Conservation (phyloP, 192 early-diverging fungal genomes). For the Blastocladiella britannica region DNA sequence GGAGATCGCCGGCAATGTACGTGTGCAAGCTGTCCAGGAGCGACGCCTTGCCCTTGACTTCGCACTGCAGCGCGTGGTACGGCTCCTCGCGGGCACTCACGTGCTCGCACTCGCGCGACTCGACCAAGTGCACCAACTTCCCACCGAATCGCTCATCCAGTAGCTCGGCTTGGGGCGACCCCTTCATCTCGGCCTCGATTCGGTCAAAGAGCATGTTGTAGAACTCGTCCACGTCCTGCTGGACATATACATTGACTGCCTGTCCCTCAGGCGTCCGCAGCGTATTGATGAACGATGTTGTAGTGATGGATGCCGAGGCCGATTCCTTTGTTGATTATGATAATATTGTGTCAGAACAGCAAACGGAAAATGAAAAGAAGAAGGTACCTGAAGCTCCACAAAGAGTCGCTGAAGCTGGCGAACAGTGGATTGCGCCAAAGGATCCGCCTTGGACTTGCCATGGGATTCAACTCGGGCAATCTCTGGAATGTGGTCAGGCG, state of each 20-base stretch:
- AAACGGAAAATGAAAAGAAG: no score
- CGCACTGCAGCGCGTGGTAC: constrained; percentile 29
- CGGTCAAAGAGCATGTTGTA: constrained; percentile 36
- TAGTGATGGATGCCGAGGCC: no score
- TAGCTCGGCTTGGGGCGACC: constrained; percentile 19
- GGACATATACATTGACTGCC: constrained; percentile 26
- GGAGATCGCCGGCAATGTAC: constrained; percentile 29
- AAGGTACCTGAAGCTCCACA: constrained; percentile 26
- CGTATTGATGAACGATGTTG: constrained; percentile 23
- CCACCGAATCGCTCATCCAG: constrained; percentile 33
- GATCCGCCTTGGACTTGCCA: neutral
- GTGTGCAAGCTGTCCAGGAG: constrained; percentile 32
- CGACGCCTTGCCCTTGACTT: constrained; percentile 31
- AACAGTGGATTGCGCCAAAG: neutral
- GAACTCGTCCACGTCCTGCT: constrained; percentile 40
- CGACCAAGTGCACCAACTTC: constrained; percentile 31
- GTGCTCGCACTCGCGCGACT: constrained; percentile 29
- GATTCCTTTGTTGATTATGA: no score
- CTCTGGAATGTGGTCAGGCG: no score
- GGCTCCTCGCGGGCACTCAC: constrained; percentile 26
- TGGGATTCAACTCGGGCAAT: no score
- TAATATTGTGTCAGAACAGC: neutral
- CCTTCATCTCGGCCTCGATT: constrained; percentile 22
- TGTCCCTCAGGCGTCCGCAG: constrained; percentile 31
- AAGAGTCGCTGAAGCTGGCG: constrained; percentile 11